A percentile compares a stretch with the other conserved stretches of the same genome.
Conservation (phyloP, 176 grass and related monocot genomes). For the Elymus sibiricus region DNA sequence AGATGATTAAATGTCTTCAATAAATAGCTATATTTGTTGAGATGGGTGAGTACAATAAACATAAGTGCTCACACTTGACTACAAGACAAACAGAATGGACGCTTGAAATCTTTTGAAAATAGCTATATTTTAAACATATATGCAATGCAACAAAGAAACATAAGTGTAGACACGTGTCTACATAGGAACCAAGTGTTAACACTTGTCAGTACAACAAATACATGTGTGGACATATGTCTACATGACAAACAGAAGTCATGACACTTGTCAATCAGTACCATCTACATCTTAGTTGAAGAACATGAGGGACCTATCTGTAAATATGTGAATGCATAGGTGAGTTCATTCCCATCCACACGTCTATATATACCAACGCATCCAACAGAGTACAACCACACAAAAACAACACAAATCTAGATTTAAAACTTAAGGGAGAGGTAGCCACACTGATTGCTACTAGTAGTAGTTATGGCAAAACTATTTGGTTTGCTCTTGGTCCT, state of each 20-base stretch:
- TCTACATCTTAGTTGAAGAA: neutral
- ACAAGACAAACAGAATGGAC: neutral
- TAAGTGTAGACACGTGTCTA: neutral
- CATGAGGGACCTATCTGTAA: neutral
- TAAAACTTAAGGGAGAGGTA: neutral
- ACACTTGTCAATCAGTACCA: neutral
- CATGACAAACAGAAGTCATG: neutral
- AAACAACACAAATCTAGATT: neutral
- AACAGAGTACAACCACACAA: neutral
- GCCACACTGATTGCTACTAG: neutral
- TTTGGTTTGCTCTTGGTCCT: slow-evolving; percentile 1
- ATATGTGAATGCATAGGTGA: neutral
- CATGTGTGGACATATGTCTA: neutral
- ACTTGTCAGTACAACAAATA: neutral
- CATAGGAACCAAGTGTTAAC: neutral
- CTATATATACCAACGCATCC: slow-evolving; percentile 2
- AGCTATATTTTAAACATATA: neutral
- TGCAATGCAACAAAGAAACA: neutral
- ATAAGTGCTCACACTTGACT: neutral
- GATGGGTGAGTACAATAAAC: neutral
- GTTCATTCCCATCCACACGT: no score
- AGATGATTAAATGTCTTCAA: neutral
- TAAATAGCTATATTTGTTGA: neutral
- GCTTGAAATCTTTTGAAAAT: neutral
- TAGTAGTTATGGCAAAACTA: slow-evolving; percentile 13